phyloP scores from a whole-genome alignment of 2,329 filamentous ascomycete genomes.

The Talaromyces sp. region DNA sequence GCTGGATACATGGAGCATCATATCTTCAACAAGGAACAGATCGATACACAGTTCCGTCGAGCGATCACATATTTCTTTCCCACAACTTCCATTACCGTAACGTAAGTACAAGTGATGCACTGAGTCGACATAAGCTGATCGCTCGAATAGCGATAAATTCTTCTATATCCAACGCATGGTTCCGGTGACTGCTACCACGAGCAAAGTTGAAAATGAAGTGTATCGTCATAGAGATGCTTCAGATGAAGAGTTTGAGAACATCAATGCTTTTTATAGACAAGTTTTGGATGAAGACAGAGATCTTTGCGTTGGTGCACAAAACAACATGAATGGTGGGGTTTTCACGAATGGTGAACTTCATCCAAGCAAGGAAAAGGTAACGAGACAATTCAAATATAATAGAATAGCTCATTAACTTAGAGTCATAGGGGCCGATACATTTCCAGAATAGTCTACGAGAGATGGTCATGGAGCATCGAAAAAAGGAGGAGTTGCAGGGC shows the following conservation, averaged over 20 bases:
- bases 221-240: constrained; percentile 62
- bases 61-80: constrained; percentile 35
- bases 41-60: constrained; percentile 46
- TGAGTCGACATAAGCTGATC: not conserved
- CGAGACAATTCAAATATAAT: not conserved
- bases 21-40: constrained; percentile 52
- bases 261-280: constrained; percentile 63
- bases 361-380: constrained; percentile 59
- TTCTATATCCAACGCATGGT: constrained; percentile 67
- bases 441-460: constrained; percentile 57
- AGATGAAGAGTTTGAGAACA: constrained; percentile 59
- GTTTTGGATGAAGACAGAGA: constrained; percentile 66
- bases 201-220: constrained; percentile 64
- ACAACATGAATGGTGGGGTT: constrained; percentile 62
- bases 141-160: constrained; percentile 50
- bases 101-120: constrained; percentile 24
- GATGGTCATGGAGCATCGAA: constrained; percentile 50
- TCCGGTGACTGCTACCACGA: constrained; percentile 54
- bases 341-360: constrained; percentile 67
- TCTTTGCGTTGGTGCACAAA: constrained; percentile 61
- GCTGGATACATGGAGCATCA: constrained; percentile 55
- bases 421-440: constrained; percentile 46
- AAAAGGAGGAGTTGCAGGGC: constrained; percentile 46
- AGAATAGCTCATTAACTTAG: not conserved
- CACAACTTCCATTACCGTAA: constrained; percentile 33